Conservation (phyloP, 2,329 filamentous ascomycete species). For the Pezicula radicicola region DNA sequence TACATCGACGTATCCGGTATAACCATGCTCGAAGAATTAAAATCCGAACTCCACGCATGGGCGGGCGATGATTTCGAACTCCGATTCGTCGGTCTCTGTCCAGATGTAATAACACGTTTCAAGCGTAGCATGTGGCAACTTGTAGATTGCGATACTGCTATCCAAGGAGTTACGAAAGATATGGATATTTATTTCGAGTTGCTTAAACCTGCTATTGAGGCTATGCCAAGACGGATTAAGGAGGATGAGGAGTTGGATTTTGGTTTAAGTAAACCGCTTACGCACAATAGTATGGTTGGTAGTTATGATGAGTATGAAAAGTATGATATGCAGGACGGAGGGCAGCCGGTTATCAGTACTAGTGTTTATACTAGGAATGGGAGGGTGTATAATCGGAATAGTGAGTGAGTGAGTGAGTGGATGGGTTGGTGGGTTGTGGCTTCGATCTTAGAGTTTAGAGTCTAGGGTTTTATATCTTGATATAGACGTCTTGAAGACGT, state of each 20-base stretch:
- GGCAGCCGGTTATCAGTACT: neutral
- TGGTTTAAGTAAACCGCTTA: neutral
- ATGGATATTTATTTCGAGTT: neutral
- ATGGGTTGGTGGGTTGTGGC: neutral
- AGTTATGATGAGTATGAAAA: neutral
- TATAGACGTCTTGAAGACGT: too few species aligned
- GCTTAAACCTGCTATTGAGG: neutral
- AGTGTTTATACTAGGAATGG: neutral
- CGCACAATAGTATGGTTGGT: neutral
- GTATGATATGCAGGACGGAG: neutral
- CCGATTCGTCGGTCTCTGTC: conserved; percentile 6
- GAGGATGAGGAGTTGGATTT: neutral
- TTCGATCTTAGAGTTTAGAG: neutral
- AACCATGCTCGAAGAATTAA: neutral
- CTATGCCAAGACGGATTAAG: neutral
- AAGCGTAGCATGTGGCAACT: conserved; percentile 10
- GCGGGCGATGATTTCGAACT: conserved; percentile 4
- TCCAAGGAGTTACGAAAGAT: neutral
- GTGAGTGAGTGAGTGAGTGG: neutral
- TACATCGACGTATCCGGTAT: conserved; percentile 6
- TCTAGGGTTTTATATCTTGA: neutral
- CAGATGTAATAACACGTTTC: conserved; percentile 2
- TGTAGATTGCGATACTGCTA: neutral
- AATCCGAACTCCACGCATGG: conserved; percentile 3
- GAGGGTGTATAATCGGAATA: neutral